Conservation (phyloP, 108 stramenopile species). For the Tribonema minus region DNA sequence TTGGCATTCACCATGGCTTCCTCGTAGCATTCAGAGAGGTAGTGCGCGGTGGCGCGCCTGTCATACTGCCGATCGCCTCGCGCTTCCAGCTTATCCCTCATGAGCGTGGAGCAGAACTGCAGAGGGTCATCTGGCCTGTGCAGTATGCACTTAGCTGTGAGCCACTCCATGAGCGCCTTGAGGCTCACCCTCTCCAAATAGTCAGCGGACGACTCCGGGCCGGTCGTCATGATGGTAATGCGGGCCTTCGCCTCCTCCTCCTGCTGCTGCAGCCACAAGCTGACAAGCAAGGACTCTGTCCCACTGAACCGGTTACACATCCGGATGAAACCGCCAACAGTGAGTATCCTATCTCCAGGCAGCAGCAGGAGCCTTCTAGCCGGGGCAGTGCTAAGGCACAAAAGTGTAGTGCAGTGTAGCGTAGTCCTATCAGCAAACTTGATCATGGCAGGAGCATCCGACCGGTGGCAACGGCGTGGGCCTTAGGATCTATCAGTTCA, state of each 20-base stretch:
- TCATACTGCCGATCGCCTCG: slow-evolving; percentile 11
- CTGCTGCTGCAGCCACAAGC: not conserved
- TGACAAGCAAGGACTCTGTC: too few species aligned
- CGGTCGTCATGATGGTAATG: too few species aligned
- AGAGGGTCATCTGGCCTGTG: slow-evolving; percentile 58
- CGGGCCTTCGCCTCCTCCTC: not conserved
- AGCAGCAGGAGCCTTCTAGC: too few species aligned
- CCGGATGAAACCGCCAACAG: too few species aligned
- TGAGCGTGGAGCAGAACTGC: slow-evolving; percentile 44
- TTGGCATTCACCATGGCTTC: slow-evolving; percentile 55
- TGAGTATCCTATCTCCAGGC: too few species aligned
- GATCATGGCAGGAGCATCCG: too few species aligned
- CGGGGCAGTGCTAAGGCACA: too few species aligned
- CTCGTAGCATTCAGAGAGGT: slow-evolving; percentile 43
- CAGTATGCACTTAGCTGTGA: slow-evolving; percentile 59
- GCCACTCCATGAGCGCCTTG: slow-evolving; percentile 59
- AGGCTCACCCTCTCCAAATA: slow-evolving; percentile 57
- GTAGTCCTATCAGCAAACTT: too few species aligned
- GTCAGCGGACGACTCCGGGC: slow-evolving; percentile 52
- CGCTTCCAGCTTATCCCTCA: slow-evolving; percentile 44
- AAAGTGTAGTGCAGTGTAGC: too few species aligned
- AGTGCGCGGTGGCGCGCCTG: not conserved
- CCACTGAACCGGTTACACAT: too few species aligned
- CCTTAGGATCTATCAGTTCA: too few species aligned
- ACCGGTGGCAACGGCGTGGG: too few species aligned